Evolutionary conservation across 768 basidiomycete species (phyloP), one percentile per base, ranked within the genome.

Genomic region (Suillus alpinus): DNA sequence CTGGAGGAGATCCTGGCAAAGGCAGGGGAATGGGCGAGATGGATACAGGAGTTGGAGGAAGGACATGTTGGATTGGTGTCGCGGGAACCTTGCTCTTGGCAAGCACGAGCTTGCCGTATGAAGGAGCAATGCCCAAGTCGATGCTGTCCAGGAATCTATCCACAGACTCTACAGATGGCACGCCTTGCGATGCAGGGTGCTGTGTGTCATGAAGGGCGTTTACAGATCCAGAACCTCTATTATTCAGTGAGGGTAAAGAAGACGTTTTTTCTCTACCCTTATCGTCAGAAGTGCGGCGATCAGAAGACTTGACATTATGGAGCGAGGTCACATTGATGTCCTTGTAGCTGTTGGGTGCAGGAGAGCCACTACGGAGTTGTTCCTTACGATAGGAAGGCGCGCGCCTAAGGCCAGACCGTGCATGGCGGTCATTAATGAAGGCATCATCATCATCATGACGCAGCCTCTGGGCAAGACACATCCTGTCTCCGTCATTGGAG

Each of bases 111-210:
- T 23, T 31, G 23, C 13, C 26, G 26, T 26, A 37, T 13, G 14
- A 16, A 23, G 20, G 23, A 53, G 41, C 3, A 13, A 37, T 39
- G 52, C 64, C 64, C 56, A 74, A 65, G 47, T 66, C 57, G 23
- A 71, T 69, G 26, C 56, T 71, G 44, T 67, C 64, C 29, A 73
- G 61, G 58, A 71, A 72, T 1, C 61, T 43, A 51, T 69, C 67
- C n/a, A 64, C 73, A 16, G 67, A 59, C 6, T 55, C 32, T 13
- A 31, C 14, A 46, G 59, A 56, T 13, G 51, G 13, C n/a, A 49
- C 16, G n/a, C 10, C 20, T n/a, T 32, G 36, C 31, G 20, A 56
- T 9, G 29, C 44, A 32, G 52, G 46, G 36, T 16, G 9, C 18
- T 23, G 41, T 43, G 9, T 9, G 5, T 29, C 53, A 18, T 26